Conservation (phyloP, 148 eudicot species). For the Camellia lanceoleosa region DNA sequence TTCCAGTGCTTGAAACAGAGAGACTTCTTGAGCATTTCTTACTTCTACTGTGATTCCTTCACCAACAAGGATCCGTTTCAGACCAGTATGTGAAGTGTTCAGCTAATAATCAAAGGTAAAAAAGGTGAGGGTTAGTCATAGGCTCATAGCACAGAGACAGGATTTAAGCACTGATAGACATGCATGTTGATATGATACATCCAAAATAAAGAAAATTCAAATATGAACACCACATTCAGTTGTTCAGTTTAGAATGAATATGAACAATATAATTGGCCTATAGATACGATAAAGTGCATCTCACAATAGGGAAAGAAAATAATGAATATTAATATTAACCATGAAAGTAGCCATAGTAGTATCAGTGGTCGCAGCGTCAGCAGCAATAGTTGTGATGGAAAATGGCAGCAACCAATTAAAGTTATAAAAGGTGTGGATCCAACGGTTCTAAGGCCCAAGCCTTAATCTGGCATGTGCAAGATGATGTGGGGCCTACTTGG, state of each 20-base stretch:
- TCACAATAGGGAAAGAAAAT: neutral
- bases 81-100: conserved; percentile 45
- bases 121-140: conserved; percentile 9
- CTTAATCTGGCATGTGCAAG: too few relatives aligned
- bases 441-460: too few relatives aligned
- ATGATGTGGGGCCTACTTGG: too few relatives aligned
- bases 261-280: neutral
- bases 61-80: conserved; percentile 48
- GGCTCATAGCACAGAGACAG: neutral
- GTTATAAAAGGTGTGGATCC: too few relatives aligned
- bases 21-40: conserved; percentile 45
- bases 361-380: too few relatives aligned
- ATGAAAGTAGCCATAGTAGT: neutral
- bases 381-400: too few relatives aligned
- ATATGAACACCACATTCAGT: neutral
- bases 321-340: neutral
- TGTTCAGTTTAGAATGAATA: neutral
- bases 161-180: neutral
- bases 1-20: conserved; percentile 30
- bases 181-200: neutral
- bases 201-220: neutral
- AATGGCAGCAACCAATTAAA: too few relatives aligned
- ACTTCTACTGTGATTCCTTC: conserved; percentile 57
- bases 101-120: conserved; percentile 27
- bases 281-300: neutral